Percentiles rank a stretch among this genome's conserved stretches.
Conservation (phyloP, 306 rosid species). For the Potentilla sterilis region DNA sequence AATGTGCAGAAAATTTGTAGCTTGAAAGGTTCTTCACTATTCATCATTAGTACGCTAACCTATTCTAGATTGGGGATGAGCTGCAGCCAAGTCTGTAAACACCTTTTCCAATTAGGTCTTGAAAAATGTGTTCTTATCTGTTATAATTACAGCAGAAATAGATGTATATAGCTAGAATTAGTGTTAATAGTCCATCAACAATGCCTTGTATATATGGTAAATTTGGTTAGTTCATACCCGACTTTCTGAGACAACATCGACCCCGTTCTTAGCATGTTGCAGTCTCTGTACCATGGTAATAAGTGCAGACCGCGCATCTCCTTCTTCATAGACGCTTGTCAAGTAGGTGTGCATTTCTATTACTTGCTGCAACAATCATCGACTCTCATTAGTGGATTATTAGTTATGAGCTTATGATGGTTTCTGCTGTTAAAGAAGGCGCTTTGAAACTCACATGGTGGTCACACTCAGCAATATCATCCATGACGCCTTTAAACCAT, state of each 20-base stretch:
- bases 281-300: conserved; percentile 80
- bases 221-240: conserved; percentile 48
- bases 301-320: conserved; percentile 88
- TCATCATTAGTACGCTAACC: conserved; percentile 37
- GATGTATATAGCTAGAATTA: background rate
- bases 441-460: conserved; percentile 49
- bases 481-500: conserved; percentile 99
- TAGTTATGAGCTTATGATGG: background rate
- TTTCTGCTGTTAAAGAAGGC: conserved; percentile 2
- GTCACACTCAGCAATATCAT: conserved; percentile 81
- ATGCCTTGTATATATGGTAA: background rate
- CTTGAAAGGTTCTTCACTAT: conserved; percentile 1
- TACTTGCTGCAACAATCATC: conserved; percentile 52
- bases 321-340: conserved; percentile 91
- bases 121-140: conserved; percentile 94
- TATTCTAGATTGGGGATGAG: conserved; percentile 56
- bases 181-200: background rate
- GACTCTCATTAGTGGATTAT: conserved; percentile 12
- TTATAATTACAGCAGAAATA: conserved; percentile 1
- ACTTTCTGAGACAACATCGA: conserved; percentile 84
- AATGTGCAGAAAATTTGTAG: background rate
- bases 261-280: conserved; percentile 86
- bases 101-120: conserved; percentile 89
- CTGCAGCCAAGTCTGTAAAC: conserved; percentile 42
- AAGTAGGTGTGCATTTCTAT: conserved; percentile 94